Base-by-base conservation (phyloP, 345 rosid species). In the Pelargonium nanum region DNA sequence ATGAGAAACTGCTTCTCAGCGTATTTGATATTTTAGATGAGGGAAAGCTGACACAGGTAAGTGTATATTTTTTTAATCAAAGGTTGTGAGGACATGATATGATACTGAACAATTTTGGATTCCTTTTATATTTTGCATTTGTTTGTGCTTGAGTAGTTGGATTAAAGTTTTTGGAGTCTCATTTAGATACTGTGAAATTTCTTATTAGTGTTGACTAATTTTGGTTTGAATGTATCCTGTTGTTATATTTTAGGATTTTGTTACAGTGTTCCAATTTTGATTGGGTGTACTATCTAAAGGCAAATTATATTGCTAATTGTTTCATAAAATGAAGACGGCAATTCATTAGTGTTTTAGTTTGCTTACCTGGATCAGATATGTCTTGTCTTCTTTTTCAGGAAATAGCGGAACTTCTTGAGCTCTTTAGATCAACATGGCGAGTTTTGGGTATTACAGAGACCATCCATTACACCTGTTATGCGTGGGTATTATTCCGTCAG, bases 361-460 rank as follows among this genome's bases (percentile, higher is more conserved):
- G 9, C 48, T 7, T 6, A 40, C 15, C 3, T 2, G 15, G 3
- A 40, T 40, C n/a, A n/a, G n/a, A n/a, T n/a, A n/a, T n/a, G n/a
- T n/a, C n/a, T n/a, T n/a, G n/a, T n/a, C 48, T 40, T 40, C 15
- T 9, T 40, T 40, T 68, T 52, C 75, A 93, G 99, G 99, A 89
- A 79, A 94, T 84, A 70, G 99, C 89, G 74, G 94, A 93, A 83
- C 87, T 87, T 63, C 94, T 93, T 64, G 97, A 93, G 85, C 97
- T 93, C 54, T 68, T 93, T 62, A 93, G 83, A 80, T 89, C 94
- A 45, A 89, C 97, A 6, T 89, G 99, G 99, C 89, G 94, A 72
- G 87, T 89, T 69, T 80, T 93, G 56, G 99, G 99, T 68, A 80
- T 93, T 61, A 87, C 96, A 32, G 96, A 89, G 83, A 93, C 97